Percentiles rank a stretch among this genome's conserved stretches.
Conservation (phyloP, 768 basidiomycete genomes). For the Pleurotus djamor region DNA sequence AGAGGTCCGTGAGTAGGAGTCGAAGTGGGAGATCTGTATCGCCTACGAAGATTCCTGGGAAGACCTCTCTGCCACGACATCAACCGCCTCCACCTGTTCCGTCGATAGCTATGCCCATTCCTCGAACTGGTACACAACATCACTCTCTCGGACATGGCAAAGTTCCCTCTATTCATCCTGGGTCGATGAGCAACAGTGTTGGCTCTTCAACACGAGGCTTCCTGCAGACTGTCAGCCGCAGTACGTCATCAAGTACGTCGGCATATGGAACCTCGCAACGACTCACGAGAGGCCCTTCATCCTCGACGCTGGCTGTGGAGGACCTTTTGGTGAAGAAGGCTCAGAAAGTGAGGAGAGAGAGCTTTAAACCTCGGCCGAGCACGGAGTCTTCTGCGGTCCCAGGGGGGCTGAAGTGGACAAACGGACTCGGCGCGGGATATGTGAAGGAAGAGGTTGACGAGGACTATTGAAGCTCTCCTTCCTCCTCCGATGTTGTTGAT, state of each 20-base stretch:
- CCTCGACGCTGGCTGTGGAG: conserved; percentile 12
- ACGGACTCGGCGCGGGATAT: conserved; percentile 20
- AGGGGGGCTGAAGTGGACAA: conserved; percentile 21
- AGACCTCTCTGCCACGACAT: conserved; percentile 25
- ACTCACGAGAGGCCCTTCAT: conserved; percentile 9
- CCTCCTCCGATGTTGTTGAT: neutral
- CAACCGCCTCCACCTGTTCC: conserved; percentile 24
- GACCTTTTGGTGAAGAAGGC: conserved; percentile 43
- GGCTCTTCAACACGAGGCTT: conserved; percentile 8
- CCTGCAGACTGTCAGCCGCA: conserved; percentile 13
- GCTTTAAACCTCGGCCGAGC: conserved; percentile 82
- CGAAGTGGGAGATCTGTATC: conserved; percentile 32
- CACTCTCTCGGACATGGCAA: conserved; percentile 57
- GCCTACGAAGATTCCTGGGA: conserved; percentile 48
- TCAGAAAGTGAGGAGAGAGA: conserved; percentile 61
- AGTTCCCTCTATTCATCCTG: conserved; percentile 29
- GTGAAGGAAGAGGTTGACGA: conserved; percentile 52
- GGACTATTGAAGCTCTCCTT: conserved; percentile 16
- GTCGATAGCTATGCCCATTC: conserved; percentile 45
- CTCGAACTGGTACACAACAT: conserved; percentile 49
- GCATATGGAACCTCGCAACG: conserved; percentile 20
- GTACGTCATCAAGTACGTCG: conserved; percentile 19
- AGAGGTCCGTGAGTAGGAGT: neutral
- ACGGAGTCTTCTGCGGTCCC: conserved; percentile 38
- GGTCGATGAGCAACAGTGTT: neutral